Conservation (phyloP, 2,329 filamentous ascomycete genomes). For the Stagonosporopsis rhizophila region DNA sequence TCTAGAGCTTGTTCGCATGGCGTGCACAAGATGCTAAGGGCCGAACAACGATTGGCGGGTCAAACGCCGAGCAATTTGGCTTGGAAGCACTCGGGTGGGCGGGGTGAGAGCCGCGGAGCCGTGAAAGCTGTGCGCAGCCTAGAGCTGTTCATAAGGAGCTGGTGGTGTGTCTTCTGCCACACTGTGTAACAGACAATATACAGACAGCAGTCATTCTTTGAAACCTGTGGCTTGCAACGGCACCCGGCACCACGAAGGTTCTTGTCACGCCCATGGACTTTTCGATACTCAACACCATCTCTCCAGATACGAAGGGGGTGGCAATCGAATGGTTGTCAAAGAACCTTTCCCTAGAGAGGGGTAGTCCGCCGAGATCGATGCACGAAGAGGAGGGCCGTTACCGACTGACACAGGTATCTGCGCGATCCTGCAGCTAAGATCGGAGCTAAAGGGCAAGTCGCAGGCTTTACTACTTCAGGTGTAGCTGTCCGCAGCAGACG, state of each 20-base stretch:
- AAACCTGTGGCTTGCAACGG: neutral
- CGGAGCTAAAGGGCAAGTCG: slow-evolving; percentile 3
- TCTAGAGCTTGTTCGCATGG: neutral
- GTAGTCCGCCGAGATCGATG: slow-evolving; percentile 3
- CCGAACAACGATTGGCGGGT: slow-evolving; percentile 4
- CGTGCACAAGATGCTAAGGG: neutral
- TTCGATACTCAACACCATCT: neutral
- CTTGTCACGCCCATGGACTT: neutral
- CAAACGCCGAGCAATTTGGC: neutral
- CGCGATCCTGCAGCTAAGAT: slow-evolving; percentile 20
- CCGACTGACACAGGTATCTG: slow-evolving; percentile 10
- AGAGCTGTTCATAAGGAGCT: neutral
- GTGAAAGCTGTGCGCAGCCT: slow-evolving; percentile 2
- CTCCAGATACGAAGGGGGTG: neutral
- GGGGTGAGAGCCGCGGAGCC: neutral
- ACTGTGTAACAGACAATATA: slow-evolving; percentile 1
- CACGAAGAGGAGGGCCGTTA: slow-evolving; percentile 3
- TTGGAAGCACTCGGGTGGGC: slow-evolving; percentile 10
- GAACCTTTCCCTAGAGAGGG: neutral
- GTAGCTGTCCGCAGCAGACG: neutral
- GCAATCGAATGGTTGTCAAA: neutral
- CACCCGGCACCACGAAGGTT: neutral
- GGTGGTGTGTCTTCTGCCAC: neutral
- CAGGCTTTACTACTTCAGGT: slow-evolving; percentile 6
- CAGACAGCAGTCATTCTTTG: neutral